These are phyloP conservation scores for Wallacemonas sp. DNA, from an alignment of 208 protist species.

Conservation along the genomic window DNA sequence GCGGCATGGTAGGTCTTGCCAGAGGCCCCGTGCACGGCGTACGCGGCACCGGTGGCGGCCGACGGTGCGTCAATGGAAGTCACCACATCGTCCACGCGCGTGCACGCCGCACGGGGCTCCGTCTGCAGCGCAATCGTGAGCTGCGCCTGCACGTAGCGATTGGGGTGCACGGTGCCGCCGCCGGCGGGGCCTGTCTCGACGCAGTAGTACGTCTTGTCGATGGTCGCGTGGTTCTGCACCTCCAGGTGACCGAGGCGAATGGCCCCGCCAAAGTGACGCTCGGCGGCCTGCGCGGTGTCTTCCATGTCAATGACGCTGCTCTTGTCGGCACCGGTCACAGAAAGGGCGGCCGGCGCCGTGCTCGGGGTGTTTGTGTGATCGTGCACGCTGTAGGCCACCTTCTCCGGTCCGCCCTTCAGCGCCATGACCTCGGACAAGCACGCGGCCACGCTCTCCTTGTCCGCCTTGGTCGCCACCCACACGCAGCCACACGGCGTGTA, in stretches of 20 bases:
- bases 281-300: not conserved
- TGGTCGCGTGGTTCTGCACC: conserved; percentile 17
- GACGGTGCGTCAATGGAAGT: conserved; percentile 3
- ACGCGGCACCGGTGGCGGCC: not conserved
- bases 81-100: conserved; percentile 14
- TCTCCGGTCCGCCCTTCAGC: not conserved
- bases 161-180: conserved; percentile 31
- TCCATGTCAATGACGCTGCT: not conserved
- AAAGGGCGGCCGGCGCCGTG: too few species aligned
- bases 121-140: conserved; percentile 15
- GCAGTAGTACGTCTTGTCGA: conserved; percentile 21
- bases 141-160: conserved; percentile 28
- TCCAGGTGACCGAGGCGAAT: conserved; percentile 7
- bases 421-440: conserved; percentile 7
- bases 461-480: conserved; percentile 15
- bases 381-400: not conserved
- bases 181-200: conserved; percentile 23
- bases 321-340: not conserved
- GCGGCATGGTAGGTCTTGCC: conserved; percentile 10
- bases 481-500: conserved; percentile 24
- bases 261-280: not conserved
- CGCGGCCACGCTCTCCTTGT: conserved; percentile 9
- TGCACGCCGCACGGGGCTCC: conserved; percentile 12
- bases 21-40: conserved; percentile 19
- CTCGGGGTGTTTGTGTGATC: conserved; percentile 9